Evolutionary conservation across 208 protist genomes (phyloP).

Genomic region (Porcisia deanei): DNA sequence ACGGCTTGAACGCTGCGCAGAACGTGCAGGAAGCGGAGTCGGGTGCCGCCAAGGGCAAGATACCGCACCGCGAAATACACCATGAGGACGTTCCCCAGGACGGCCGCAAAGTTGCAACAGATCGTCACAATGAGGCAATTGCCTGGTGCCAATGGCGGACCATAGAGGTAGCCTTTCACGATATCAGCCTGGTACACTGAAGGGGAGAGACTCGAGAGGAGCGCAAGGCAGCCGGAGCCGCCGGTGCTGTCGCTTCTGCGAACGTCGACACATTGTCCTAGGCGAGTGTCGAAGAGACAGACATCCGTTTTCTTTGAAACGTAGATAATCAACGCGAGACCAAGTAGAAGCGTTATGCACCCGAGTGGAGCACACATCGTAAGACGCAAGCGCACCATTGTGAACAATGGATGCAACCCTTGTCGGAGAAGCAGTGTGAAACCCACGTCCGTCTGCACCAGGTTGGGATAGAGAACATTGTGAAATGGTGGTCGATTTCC

Average conservation of each 20-base stretch:
- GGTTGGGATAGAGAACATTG: constrained; percentile 63
- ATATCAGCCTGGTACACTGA: constrained; percentile 12
- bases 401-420: constrained; percentile 41
- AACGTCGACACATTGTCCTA: constrained; percentile 19
- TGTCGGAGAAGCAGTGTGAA: constrained; percentile 44
- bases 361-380: constrained; percentile 42
- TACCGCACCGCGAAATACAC: constrained; percentile 65
- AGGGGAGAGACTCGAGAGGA: background rate
- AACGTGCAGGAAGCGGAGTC: constrained; percentile 52
- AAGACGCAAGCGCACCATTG: constrained; percentile 28
- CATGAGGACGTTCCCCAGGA: constrained; percentile 34
- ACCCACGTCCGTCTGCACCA: constrained; percentile 55
- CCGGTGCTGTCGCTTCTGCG: background rate
- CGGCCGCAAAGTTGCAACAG: constrained; percentile 44
- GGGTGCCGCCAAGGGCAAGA: constrained; percentile 38
- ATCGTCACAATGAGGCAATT: constrained; percentile 46
- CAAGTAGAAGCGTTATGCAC: constrained; percentile 40
- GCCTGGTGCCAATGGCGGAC: constrained; percentile 26
- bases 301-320: constrained; percentile 21
- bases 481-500: constrained; percentile 45
- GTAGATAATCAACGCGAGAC: constrained; percentile 49
- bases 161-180: constrained; percentile 38
- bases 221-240: constrained; percentile 3
- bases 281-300: constrained; percentile 26
- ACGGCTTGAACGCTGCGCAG: constrained; percentile 45